Evolutionary conservation across 108 stramenopile species (phyloP).

Genomic region (Conticribra weissflogii): DNA sequence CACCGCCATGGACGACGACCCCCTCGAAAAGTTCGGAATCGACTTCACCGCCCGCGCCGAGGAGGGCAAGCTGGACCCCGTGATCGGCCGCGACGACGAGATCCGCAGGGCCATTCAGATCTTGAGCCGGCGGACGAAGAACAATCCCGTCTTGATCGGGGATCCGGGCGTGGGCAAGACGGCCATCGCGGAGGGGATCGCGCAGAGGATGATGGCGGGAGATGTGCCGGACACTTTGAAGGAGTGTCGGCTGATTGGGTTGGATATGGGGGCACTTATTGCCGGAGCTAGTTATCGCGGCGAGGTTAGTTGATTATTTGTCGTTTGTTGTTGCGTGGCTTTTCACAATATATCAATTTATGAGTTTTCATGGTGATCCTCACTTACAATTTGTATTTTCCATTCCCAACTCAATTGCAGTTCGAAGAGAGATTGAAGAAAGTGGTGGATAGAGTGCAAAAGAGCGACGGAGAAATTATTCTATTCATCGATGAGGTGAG

Average conservation of each 20-base stretch:
- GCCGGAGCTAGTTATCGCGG: constrained; percentile 98
- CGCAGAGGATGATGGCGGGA: constrained; percentile 76
- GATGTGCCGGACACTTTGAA: constrained; percentile 38
- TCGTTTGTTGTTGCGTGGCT: too few species aligned
- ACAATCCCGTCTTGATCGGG: constrained; percentile 98
- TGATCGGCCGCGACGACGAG: constrained; percentile 98
- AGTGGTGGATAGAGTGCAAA: constrained; percentile 95
- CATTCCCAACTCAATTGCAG: too few species aligned
- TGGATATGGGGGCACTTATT: constrained; percentile 97
- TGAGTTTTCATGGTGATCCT: too few species aligned
- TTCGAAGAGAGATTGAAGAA: constrained; percentile 99
- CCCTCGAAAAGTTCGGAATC: constrained; percentile 92
- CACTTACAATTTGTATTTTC: too few species aligned
- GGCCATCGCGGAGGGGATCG: constrained; percentile 96
- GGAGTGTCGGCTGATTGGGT: constrained; percentile 83
- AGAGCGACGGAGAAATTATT: constrained; percentile 94
- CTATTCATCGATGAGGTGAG: constrained; percentile 96
- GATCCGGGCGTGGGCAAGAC: constrained; percentile 98
- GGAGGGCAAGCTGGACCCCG: constrained; percentile 92
- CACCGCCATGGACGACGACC: constrained; percentile 65
- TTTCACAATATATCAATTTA: too few species aligned
- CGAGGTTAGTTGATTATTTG: too few species aligned
- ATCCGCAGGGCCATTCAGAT: constrained; percentile 97
- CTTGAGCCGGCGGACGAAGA: constrained; percentile 96
- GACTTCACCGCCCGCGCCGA: constrained; percentile 92